phyloP scores from a whole-genome alignment of 805 yeast species.

The Kluyveromyces dobzhanskii region DNA sequence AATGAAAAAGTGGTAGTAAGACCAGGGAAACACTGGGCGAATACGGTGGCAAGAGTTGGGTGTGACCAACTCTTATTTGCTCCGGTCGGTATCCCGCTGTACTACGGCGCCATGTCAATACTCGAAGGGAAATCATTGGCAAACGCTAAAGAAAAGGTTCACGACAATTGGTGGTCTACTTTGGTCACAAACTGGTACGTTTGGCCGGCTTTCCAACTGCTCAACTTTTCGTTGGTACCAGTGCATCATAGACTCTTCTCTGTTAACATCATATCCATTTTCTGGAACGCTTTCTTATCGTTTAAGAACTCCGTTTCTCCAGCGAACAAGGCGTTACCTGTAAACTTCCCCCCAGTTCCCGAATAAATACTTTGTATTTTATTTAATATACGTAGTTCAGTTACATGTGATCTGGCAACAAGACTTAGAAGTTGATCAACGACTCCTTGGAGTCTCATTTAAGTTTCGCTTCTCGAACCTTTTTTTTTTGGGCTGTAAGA shows the following conservation, averaged over 20 bases:
- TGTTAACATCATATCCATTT: slow-evolving; percentile 63
- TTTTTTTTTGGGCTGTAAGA: too few relatives aligned
- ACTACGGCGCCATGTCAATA: slow-evolving; percentile 56
- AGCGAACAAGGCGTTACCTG: slow-evolving; percentile 19
- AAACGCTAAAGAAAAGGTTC: slow-evolving; percentile 36
- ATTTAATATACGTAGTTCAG: too few relatives aligned
- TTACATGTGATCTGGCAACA: too few relatives aligned
- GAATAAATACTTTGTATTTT: too few relatives aligned
- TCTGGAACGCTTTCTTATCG: slow-evolving; percentile 80
- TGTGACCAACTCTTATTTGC: slow-evolving; percentile 73
- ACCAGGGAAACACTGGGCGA: slow-evolving; percentile 18
- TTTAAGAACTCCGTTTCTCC: slow-evolving; percentile 39
- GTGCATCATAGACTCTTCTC: slow-evolving; percentile 56
- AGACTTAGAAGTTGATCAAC: too few relatives aligned
- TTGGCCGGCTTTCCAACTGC: slow-evolving; percentile 83
- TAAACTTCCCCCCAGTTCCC: slow-evolving; percentile 33
- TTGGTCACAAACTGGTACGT: slow-evolving; percentile 69
- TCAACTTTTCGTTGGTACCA: slow-evolving; percentile 74
- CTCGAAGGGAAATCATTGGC: slow-evolving; percentile 46
- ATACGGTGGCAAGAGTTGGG: slow-evolving; percentile 44
- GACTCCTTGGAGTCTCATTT: too few relatives aligned
- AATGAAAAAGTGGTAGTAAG: slow-evolving; percentile 31
- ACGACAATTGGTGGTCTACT: slow-evolving; percentile 56
- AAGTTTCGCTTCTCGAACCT: too few relatives aligned
- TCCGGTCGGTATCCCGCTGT: slow-evolving; percentile 68